phyloP scores from a whole-genome alignment of 208 protist genomes.

The Leishmania gerbilli region DNA sequence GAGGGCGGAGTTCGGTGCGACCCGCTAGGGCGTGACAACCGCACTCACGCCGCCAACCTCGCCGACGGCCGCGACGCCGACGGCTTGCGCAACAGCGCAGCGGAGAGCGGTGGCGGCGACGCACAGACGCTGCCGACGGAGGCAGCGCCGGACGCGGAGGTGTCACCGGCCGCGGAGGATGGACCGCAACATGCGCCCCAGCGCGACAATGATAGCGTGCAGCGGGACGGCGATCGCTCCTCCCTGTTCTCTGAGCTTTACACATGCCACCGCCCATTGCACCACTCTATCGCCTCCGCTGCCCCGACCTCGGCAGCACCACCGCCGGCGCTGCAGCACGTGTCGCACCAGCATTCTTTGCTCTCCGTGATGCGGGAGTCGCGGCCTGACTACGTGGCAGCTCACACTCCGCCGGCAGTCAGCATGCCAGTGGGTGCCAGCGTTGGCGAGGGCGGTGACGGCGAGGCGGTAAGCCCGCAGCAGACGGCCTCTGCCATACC shows the following conservation, averaged over 20 bases:
- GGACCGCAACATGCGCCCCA: neutral
- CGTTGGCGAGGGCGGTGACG: constrained; percentile 8
- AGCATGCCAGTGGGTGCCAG: neutral
- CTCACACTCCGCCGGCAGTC: neutral
- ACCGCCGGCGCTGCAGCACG: neutral
- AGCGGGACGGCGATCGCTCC: constrained; percentile 2
- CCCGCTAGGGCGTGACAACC: neutral
- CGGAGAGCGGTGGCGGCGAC: constrained; percentile 1
- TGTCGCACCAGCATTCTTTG: neutral
- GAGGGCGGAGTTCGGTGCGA: neutral
- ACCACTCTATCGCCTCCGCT: neutral
- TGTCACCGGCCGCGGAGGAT: neutral
- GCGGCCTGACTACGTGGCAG: neutral
- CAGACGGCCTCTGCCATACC: constrained; percentile 23
- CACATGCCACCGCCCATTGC: neutral
- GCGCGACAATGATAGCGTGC: neutral
- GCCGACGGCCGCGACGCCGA: neutral
- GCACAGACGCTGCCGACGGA: neutral
- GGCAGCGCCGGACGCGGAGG: neutral
- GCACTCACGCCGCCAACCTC: neutral
- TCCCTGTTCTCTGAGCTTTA: neutral
- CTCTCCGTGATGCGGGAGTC: neutral
- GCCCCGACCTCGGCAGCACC: neutral
- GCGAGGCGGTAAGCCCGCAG: constrained; percentile 29
- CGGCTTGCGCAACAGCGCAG: constrained; percentile 5